A percentile compares a stretch with the other conserved stretches of the same genome.
These are phyloP conservation scores for Solanum hybrid DNA, from an alignment of 305 asterid species.

Conservation along the genomic window DNA sequence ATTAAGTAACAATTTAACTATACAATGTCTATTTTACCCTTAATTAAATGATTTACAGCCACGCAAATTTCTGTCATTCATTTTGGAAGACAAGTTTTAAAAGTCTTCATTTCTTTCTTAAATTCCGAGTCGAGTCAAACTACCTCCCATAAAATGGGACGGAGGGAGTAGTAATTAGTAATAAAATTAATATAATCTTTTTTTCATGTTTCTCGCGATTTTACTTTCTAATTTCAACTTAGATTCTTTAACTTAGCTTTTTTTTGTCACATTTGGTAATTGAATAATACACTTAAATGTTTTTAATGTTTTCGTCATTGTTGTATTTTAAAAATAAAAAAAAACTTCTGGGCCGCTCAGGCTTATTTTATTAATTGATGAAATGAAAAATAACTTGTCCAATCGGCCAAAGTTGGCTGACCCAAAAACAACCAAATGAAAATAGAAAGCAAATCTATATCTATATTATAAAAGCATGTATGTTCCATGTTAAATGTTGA, in stretches of 20 bases:
- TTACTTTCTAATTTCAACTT: not conserved
- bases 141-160: too few relatives aligned
- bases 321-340: not conserved
- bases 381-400: not conserved
- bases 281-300: not conserved
- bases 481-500: not conserved
- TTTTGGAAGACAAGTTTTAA: too few relatives aligned
- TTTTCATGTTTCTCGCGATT: not conserved
- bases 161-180: not conserved
- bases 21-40: too few relatives aligned
- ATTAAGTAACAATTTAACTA: too few relatives aligned
- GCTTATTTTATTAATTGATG: not conserved
- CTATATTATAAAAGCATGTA: not conserved
- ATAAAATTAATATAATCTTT: not conserved
- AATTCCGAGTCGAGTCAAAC: too few relatives aligned
- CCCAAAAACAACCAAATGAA: not conserved
- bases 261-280: not conserved
- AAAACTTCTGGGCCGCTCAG: not conserved
- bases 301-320: not conserved
- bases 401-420: not conserved
- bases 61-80: too few relatives aligned
- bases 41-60: too few relatives aligned
- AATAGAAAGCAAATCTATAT: not conserved
- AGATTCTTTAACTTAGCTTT: not conserved
- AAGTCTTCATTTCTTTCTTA: too few relatives aligned